Evolutionary conservation across 1,284 basidiomycete genomes (phyloP).

Genomic region (Trichosporon inkin): DNA sequence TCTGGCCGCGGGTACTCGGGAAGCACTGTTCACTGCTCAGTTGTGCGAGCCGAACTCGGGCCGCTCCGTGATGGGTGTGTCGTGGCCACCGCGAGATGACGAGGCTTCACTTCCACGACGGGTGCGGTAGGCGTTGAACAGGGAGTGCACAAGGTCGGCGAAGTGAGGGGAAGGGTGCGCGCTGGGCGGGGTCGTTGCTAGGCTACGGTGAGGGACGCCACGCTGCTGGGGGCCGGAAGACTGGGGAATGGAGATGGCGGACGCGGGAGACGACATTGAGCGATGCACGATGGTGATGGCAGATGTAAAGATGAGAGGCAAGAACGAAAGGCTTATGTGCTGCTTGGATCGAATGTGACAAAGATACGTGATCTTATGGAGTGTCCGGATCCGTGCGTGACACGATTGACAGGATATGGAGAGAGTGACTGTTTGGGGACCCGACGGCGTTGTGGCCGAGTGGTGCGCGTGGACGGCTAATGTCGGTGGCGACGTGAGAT

Average conservation of each 20-base stretch:
- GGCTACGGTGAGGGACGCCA: constrained; percentile 6
- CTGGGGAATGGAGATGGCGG: constrained; percentile 1
- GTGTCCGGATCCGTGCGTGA: too few relatives aligned
- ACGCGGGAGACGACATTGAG: background rate
- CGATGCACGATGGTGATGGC: background rate
- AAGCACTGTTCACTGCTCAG: background rate
- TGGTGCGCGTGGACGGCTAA: background rate
- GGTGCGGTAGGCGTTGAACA: constrained; percentile 31
- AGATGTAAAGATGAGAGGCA: background rate
- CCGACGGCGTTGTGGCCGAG: background rate
- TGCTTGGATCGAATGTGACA: too few relatives aligned
- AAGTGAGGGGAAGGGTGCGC: constrained; percentile 42
- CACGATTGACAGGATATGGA: too few relatives aligned
- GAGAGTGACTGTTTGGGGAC: background rate
- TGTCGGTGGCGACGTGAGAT: constrained; percentile 2
- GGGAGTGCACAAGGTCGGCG: constrained; percentile 34
- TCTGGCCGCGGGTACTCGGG: background rate
- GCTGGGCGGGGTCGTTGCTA: constrained; percentile 12
- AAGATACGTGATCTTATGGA: too few relatives aligned
- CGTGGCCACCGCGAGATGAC: background rate
- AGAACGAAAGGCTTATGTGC: background rate
- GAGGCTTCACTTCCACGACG: background rate
- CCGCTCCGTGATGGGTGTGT: constrained; percentile 2
- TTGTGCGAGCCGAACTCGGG: constrained; percentile 2
- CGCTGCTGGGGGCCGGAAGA: background rate